Evolutionary conservation across 352 stramenopile genomes (phyloP).

Genomic region (Pythium diclinum): DNA sequence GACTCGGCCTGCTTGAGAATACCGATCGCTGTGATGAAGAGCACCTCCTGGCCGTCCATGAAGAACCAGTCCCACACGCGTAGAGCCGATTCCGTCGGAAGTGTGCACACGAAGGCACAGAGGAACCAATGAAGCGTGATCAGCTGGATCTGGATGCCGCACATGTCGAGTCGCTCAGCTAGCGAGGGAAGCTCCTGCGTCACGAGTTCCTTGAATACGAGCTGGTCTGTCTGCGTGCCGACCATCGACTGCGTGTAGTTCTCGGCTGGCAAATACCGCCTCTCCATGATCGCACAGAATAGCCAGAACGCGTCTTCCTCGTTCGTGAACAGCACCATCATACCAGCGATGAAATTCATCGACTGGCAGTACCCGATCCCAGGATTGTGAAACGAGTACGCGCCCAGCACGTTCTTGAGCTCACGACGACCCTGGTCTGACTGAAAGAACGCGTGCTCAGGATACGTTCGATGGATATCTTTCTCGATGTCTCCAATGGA

Average conservation of each 20-base stretch:
- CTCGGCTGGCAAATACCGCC: slow-evolving; percentile 51
- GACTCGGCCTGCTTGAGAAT: slow-evolving; percentile 42
- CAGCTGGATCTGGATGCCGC: slow-evolving; percentile 59
- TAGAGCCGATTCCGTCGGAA: slow-evolving; percentile 64
- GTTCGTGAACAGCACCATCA: slow-evolving; percentile 62
- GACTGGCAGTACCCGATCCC: slow-evolving; percentile 66
- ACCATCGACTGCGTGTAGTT: slow-evolving; percentile 80
- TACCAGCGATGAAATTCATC: slow-evolving; percentile 78
- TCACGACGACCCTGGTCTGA: slow-evolving; percentile 40
- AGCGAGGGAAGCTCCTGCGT: slow-evolving; percentile 44
- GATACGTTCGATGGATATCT: slow-evolving; percentile 60
- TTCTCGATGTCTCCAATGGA: slow-evolving; percentile 60
- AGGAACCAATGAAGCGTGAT: slow-evolving; percentile 87
- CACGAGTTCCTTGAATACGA: slow-evolving; percentile 68
- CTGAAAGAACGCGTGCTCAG: slow-evolving; percentile 58
- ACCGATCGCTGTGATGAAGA: slow-evolving; percentile 45
- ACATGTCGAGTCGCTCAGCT: slow-evolving; percentile 26
- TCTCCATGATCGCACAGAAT: slow-evolving; percentile 66
- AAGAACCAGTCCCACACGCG: slow-evolving; percentile 81
- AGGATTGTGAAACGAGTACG: slow-evolving; percentile 57
- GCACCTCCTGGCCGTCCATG: slow-evolving; percentile 54
- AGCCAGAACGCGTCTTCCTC: slow-evolving; percentile 83
- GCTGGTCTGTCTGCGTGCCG: slow-evolving; percentile 67
- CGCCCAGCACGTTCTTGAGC: slow-evolving; percentile 51
- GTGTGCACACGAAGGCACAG: slow-evolving; percentile 78